Percentiles rank a stretch among this genome's conserved stretches.
These are phyloP conservation scores for Spencermartinsiella ligniputridi DNA, from an alignment of 1,139 yeast species.

Conservation along the genomic window DNA sequence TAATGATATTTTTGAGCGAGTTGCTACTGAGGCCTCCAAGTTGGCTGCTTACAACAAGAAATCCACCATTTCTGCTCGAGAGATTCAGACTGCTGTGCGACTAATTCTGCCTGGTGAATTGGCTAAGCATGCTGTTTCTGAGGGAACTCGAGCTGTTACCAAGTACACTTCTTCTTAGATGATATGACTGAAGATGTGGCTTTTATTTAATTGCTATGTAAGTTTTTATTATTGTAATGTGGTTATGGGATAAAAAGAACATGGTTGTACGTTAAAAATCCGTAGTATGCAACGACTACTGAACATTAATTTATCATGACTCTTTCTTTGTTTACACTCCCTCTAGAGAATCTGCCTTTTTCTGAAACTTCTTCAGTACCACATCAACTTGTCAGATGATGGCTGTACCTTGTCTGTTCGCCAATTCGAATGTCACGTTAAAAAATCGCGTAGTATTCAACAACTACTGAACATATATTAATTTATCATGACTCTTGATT, in stretches of 20 bases:
- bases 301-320: too few relatives aligned
- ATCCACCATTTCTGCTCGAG: constrained; percentile 98
- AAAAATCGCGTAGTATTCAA: too few relatives aligned
- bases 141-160: constrained; percentile 99
- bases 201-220: constrained; percentile 13
- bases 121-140: constrained; percentile 99
- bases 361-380: constrained; percentile 21
- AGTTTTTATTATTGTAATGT: neutral
- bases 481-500: too few relatives aligned
- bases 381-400: constrained; percentile 30
- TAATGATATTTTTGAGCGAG: constrained; percentile 58
- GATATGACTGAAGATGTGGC: constrained; percentile 1
- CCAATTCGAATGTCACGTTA: constrained; percentile 87
- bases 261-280: too few relatives aligned
- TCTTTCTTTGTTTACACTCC: too few relatives aligned
- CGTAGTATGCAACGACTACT: too few relatives aligned
- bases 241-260: neutral
- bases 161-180: constrained; percentile 76
- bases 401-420: constrained; percentile 32
- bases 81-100: constrained; percentile 98
- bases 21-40: constrained; percentile 97
- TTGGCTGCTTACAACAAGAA: constrained; percentile 99
- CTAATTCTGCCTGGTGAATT: constrained; percentile 99
- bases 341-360: too few relatives aligned
- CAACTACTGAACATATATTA: too few relatives aligned